phyloP scores from a whole-genome alignment of 2,329 filamentous ascomycete species.

The Coniochaeta sp. region DNA sequence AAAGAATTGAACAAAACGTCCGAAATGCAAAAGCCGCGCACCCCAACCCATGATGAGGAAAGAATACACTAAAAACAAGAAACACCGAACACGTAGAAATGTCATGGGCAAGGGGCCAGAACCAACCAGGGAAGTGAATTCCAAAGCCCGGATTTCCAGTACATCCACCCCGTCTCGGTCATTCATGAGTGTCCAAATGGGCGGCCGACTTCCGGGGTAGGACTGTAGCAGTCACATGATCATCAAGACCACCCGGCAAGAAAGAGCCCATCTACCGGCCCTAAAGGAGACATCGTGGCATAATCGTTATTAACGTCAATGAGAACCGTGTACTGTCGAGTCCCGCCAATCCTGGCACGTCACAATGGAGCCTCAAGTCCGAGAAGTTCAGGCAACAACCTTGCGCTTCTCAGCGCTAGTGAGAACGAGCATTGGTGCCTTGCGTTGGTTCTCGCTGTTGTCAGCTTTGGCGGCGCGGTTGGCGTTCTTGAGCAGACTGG shows the following conservation, averaged over 20 bases:
- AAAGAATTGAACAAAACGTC: not conserved
- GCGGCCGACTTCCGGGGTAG: not conserved
- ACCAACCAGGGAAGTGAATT: not conserved
- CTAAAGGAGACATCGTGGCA: slow-evolving; percentile 1
- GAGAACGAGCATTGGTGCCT: slow-evolving; percentile 79
- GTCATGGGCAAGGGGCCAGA: not conserved
- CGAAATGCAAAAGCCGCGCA: slow-evolving; percentile 1
- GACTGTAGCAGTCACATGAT: not conserved
- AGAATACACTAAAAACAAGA: not conserved
- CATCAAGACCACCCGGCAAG: not conserved
- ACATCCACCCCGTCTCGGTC: not conserved
- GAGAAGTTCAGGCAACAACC: slow-evolving; percentile 33
- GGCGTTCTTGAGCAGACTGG: slow-evolving; percentile 58
- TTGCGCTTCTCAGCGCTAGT: slow-evolving; percentile 89
- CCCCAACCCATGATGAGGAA: not conserved
- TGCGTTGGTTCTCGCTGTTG: slow-evolving; percentile 59
- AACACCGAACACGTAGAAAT: not conserved
- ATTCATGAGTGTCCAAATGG: slow-evolving; percentile 1
- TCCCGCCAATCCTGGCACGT: not conserved
- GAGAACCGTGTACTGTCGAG: not conserved
- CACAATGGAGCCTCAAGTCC: not conserved
- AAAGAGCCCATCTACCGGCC: not conserved
- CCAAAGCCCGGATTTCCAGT: not conserved
- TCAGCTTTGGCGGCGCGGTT: slow-evolving; percentile 48
- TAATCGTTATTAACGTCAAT: slow-evolving; percentile 4